Conservation (phyloP, 1,284 basidiomycete genomes). For the Cronartium ribicola region DNA sequence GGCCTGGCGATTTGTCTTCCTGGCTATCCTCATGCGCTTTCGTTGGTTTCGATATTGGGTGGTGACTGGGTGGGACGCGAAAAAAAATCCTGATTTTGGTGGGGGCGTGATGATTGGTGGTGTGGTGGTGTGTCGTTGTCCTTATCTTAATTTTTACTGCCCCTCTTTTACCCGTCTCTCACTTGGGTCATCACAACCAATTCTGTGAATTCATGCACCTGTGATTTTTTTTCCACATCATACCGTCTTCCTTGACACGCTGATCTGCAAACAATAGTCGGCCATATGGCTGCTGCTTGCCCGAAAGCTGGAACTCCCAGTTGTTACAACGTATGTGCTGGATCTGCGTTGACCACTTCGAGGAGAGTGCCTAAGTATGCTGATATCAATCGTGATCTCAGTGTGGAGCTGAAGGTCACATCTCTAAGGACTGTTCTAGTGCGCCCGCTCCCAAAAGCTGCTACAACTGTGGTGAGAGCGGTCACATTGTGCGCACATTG, state of each 20-base stretch:
- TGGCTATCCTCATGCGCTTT: background rate
- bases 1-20: no score
- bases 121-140: slow-evolving; percentile 10
- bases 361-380: background rate
- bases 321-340: slow-evolving; percentile 31
- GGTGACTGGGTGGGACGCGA: background rate
- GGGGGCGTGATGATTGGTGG: background rate
- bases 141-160: background rate
- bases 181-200: background rate
- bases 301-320: slow-evolving; percentile 39
- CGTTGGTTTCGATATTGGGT: background rate
- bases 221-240: background rate
- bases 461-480: slow-evolving; percentile 31
- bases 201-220: background rate
- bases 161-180: background rate
- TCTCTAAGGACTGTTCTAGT: slow-evolving; percentile 31
- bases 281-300: slow-evolving; percentile 39
- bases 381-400: slow-evolving; percentile 1
- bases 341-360: background rate
- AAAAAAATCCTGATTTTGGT: background rate
- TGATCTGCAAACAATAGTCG: slow-evolving; percentile 5
- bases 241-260: background rate
- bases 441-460: slow-evolving; percentile 34
- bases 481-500: slow-evolving; percentile 25
- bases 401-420: slow-evolving; percentile 35